A percentile compares a stretch with the other conserved stretches of the same genome.
Conservation (phyloP, 2,329 filamentous ascomycete species). For the Pyrenochaeta sp. region DNA sequence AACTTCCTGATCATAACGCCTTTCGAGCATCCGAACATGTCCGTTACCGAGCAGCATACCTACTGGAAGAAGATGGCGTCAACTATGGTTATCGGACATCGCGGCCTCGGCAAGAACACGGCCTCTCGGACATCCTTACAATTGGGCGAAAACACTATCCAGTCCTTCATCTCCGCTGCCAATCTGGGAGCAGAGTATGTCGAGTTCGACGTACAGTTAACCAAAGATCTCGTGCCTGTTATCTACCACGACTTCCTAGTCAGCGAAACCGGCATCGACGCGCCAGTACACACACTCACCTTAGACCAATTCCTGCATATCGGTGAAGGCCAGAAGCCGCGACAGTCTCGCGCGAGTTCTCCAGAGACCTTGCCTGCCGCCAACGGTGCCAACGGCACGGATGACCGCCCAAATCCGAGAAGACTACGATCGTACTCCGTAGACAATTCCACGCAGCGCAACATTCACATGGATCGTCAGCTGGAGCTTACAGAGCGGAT, state of each 20-base stretch:
- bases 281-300: conserved; percentile 92
- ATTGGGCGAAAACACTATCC: conserved; percentile 93
- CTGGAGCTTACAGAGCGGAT: conserved; percentile 80
- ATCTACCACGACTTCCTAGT: conserved; percentile 99
- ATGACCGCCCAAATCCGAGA: conserved; percentile 33
- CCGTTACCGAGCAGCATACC: conserved; percentile 86
- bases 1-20: conserved; percentile 96
- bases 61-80: conserved; percentile 95
- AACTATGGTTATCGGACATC: conserved; percentile 81
- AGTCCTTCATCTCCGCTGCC: conserved; percentile 94
- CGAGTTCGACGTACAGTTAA: conserved; percentile 90
- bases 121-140: conserved; percentile 85
- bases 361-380: conserved; percentile 40
- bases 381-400: conserved; percentile 24
- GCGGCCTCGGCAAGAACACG: conserved; percentile 86
- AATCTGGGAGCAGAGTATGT: conserved; percentile 83
- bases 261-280: conserved; percentile 96
- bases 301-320: conserved; percentile 95
- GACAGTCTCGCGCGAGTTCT: conserved; percentile 58
- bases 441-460: conserved; percentile 56
- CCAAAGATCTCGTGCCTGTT: conserved; percentile 97
- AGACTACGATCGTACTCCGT: conserved; percentile 67
- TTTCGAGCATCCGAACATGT: conserved; percentile 93
- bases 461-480: conserved; percentile 52
- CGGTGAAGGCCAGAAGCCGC: conserved; percentile 65